A percentile compares a stretch with the other conserved stretches of the same genome.
phyloP scores from a whole-genome alignment of 441 rosid genomes.

The Croton laevigatus region DNA sequence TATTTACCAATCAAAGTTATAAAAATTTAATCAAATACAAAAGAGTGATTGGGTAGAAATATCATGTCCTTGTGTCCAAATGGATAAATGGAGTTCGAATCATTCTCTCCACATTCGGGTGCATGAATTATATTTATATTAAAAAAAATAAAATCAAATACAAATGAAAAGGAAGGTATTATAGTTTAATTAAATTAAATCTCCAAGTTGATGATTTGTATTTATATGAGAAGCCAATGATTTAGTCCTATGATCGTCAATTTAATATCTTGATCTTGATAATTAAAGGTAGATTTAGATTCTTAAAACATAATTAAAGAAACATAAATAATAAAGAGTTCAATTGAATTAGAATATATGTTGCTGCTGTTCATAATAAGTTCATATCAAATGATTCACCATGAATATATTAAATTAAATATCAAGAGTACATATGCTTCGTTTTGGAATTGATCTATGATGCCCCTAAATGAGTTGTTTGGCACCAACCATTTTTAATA shows the following conservation, averaged over 20 bases:
- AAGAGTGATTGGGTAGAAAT: too few species aligned
- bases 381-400: not conserved
- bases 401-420: not conserved
- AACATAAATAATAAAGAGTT: too few species aligned
- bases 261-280: not conserved
- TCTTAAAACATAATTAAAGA: not conserved
- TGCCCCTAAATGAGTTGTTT: constrained; percentile 22
- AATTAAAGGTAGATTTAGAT: not conserved
- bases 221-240: not conserved
- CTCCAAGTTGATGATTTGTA: not conserved
- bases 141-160: not conserved
- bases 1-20: not conserved
- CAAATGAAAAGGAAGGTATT: not conserved
- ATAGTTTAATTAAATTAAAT: too few species aligned
- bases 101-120: too few species aligned
- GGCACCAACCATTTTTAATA: constrained; percentile 19
- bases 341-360: not conserved
- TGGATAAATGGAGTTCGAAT: too few species aligned
- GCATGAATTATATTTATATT: not conserved
- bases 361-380: not conserved
- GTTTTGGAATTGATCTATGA: constrained; percentile 10
- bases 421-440: not conserved
- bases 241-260: not conserved
- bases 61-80: too few species aligned
- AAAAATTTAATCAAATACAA: too few species aligned